Evolutionary conservation across 176 grass and related monocot species (phyloP).

Genomic region (Aegilops sharonensis): DNA sequence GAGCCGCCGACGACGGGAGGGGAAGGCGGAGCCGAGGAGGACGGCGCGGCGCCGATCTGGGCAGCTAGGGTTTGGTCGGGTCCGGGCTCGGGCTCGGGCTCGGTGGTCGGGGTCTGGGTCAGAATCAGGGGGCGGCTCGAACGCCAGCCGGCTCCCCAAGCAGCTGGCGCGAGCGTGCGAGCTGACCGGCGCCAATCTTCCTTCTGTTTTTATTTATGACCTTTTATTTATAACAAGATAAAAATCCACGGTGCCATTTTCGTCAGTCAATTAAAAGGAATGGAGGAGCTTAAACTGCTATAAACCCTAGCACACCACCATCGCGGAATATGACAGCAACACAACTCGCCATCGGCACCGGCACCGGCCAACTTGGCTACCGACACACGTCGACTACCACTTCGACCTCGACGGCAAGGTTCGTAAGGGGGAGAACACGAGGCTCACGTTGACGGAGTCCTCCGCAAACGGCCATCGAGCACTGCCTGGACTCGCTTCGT

Average conservation of each 20-base stretch:
- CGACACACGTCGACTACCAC: no score
- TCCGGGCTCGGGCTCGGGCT: background rate
- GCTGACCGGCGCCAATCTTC: background rate
- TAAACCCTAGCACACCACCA: no score
- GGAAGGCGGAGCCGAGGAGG: slow-evolving; percentile 26
- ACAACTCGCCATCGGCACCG: no score
- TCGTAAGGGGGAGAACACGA: no score
- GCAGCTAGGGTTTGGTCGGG: slow-evolving; percentile 5
- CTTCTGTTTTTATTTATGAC: background rate
- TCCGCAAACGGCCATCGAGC: no score
- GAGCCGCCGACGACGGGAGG: slow-evolving; percentile 13
- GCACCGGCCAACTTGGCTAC: no score
- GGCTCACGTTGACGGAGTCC: no score
- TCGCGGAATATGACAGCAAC: no score
- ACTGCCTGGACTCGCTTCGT: no score
- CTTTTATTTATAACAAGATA: background rate
- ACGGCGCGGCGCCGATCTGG: background rate
- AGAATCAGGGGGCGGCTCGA: background rate
- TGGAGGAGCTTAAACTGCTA: no score
- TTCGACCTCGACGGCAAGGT: no score
- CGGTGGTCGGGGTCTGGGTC: background rate
- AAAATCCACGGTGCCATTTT: background rate
- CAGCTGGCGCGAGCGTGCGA: background rate
- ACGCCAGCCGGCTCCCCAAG: background rate
- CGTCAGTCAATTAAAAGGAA: no score